A percentile compares a stretch with the other conserved stretches of the same genome.
Evolutionary conservation across 2,329 filamentous ascomycete species (phyloP).

Genomic region (Diaporthe helianthi): DNA sequence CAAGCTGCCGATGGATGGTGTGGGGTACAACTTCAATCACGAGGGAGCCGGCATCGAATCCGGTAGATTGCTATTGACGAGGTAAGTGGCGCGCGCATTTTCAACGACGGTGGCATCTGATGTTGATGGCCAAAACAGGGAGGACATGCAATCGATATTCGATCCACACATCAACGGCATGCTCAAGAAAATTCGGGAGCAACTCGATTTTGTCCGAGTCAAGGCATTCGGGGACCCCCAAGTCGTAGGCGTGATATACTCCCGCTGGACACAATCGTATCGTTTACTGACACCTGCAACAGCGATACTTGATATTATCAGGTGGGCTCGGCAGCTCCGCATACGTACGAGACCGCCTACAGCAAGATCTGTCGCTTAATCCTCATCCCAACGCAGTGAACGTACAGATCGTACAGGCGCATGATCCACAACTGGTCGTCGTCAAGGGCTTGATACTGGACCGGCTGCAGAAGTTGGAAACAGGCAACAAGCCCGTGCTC

Average conservation of each 20-base stretch:
- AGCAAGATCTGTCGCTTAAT: slow-evolving; percentile 45
- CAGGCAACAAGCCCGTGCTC: slow-evolving; percentile 50
- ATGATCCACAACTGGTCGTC: slow-evolving; percentile 62
- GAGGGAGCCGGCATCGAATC: slow-evolving; percentile 47
- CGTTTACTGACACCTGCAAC: slow-evolving; percentile 8
- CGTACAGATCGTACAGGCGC: slow-evolving; percentile 50
- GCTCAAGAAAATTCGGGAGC: slow-evolving; percentile 47
- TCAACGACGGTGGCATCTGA: background rate
- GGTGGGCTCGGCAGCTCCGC: slow-evolving; percentile 54
- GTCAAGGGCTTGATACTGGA: slow-evolving; percentile 61
- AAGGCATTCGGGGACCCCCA: slow-evolving; percentile 42
- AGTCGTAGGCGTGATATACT: slow-evolving; percentile 42
- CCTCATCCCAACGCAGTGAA: slow-evolving; percentile 46
- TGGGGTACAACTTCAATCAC: slow-evolving; percentile 50
- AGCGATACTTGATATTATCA: slow-evolving; percentile 53
- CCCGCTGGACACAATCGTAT: too few relatives aligned
- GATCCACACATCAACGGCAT: slow-evolving; percentile 51
- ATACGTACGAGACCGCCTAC: slow-evolving; percentile 53
- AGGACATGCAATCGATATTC: slow-evolving; percentile 53
- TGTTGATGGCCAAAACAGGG: slow-evolving; percentile 39
- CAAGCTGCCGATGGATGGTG: slow-evolving; percentile 52
- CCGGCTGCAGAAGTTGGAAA: slow-evolving; percentile 54
- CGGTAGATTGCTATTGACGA: slow-evolving; percentile 49
- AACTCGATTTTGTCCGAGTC: slow-evolving; percentile 48
- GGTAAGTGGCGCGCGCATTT: slow-evolving; percentile 41